A percentile compares a stretch with the other conserved stretches of the same genome.
These are phyloP conservation scores for Cladosporium colombiae DNA, from an alignment of 2,329 filamentous ascomycete genomes.

Conservation along the genomic window DNA sequence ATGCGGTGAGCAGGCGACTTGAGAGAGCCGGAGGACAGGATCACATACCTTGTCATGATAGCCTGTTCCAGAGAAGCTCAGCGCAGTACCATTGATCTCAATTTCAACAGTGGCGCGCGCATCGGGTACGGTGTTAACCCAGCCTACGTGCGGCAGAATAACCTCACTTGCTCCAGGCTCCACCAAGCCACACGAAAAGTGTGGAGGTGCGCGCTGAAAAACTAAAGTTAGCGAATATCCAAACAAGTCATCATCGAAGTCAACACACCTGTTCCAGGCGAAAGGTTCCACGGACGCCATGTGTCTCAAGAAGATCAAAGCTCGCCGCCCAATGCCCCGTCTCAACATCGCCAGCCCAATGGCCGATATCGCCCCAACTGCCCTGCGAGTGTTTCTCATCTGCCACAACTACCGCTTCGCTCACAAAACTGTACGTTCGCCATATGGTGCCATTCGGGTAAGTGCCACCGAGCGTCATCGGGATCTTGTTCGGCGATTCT, in stretches of 20 bases:
- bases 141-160: not conserved
- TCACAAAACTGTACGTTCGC: not conserved
- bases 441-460: not conserved
- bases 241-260: not conserved
- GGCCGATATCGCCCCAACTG: not conserved
- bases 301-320: not conserved
- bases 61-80: constrained; percentile 42
- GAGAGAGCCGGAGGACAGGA: not conserved
- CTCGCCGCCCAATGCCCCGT: not conserved
- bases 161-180: not conserved
- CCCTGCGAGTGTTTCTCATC: not conserved
- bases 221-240: not conserved
- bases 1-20: not conserved
- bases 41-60: constrained; percentile 47
- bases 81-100: constrained; percentile 32
- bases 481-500: constrained; percentile 37
- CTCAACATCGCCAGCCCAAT: not conserved
- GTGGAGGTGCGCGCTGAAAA: not conserved
- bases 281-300: not conserved
- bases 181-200: not conserved
- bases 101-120: constrained; percentile 34
- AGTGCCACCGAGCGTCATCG: not conserved
- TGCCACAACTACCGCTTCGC: not conserved
- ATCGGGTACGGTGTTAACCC: not conserved
- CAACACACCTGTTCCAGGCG: not conserved